Percentiles rank a stretch among this genome's conserved stretches.
phyloP scores from a whole-genome alignment of 768 basidiomycete genomes.

The Boletus fagicola region DNA sequence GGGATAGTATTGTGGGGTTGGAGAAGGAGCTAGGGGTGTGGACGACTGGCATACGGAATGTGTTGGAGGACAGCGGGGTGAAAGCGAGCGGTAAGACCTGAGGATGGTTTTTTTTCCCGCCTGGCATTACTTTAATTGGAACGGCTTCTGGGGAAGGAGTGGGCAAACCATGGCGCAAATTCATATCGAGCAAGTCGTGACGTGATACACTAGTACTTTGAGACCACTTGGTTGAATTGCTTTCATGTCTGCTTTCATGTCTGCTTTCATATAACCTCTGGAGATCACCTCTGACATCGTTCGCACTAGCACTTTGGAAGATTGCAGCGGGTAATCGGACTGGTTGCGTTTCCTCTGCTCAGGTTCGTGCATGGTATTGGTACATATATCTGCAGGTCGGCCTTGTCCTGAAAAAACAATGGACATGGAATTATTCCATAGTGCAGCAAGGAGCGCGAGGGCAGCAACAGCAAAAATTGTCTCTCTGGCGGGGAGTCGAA shows the following conservation, averaged over 20 bases:
- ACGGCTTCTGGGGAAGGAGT: not conserved
- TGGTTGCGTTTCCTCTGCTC: not conserved
- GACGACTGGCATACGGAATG: constrained; percentile 60
- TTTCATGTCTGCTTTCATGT: not conserved
- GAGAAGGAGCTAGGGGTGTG: constrained; percentile 76
- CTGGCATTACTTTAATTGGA: not conserved
- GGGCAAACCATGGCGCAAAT: not conserved
- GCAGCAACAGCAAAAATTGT: constrained; percentile 13
- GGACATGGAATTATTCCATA: not conserved
- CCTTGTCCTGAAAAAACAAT: too few species aligned
- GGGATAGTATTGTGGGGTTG: constrained; percentile 55
- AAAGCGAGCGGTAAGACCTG: not conserved
- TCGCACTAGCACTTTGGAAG: not conserved
- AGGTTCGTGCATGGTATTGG: not conserved
- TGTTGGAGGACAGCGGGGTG: constrained; percentile 41
- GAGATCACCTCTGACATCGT: not conserved
- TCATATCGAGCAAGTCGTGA: not conserved
- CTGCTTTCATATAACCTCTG: not conserved
- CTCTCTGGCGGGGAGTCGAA: constrained; percentile 50
- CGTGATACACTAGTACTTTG: not conserved
- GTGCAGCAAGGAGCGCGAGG: not conserved
- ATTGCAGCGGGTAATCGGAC: not conserved
- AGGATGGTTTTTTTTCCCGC: not conserved
- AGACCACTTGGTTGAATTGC: not conserved
- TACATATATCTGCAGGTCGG: not conserved